phyloP scores from a whole-genome alignment of 1,139 yeast species.

The Trichomonascaceae sp. region DNA sequence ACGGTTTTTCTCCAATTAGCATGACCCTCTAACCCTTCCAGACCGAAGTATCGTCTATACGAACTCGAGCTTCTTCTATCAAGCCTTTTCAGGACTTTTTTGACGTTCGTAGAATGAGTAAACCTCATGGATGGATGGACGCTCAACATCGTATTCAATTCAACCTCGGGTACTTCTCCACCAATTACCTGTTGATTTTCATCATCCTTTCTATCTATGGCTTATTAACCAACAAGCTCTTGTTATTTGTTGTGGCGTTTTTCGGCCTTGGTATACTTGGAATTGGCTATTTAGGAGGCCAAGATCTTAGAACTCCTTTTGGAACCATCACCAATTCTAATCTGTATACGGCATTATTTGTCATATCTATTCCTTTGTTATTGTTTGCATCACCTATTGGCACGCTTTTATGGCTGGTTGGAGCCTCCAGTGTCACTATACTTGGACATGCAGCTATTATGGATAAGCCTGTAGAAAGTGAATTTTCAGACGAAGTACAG shows the following conservation, averaged over 20 bases:
- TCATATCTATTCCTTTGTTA: constrained; percentile 72
- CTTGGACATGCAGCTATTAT: constrained; percentile 87
- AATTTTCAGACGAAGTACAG: constrained; percentile 70
- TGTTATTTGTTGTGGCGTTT: constrained; percentile 65
- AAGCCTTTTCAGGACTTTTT: constrained; percentile 92
- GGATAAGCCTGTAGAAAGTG: constrained; percentile 98
- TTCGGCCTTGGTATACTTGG: constrained; percentile 64
- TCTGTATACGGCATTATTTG: constrained; percentile 76
- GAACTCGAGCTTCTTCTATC: constrained; percentile 61
- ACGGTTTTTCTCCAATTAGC: too few relatives aligned
- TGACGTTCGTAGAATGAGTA: constrained; percentile 81
- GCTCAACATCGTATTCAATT: constrained; percentile 81
- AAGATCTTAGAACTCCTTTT: constrained; percentile 58
- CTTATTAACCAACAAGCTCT: constrained; percentile 72
- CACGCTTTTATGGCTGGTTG: constrained; percentile 93
- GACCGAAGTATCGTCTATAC: constrained; percentile 44
- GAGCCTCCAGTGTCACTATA: constrained; percentile 84
- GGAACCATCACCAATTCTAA: constrained; percentile 59
- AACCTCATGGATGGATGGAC: constrained; percentile 86
- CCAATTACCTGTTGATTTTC: constrained; percentile 77
- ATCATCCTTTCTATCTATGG: constrained; percentile 65
- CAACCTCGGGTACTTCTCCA: constrained; percentile 80
- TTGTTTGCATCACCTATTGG: constrained; percentile 90
- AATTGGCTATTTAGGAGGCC: constrained; percentile 72
- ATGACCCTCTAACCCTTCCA: constrained; percentile 13